Evolutionary conservation across 345 rosid genomes (phyloP), one percentile per base, ranked within the genome.

Genomic region (Rubroshorea leprosula): DNA sequence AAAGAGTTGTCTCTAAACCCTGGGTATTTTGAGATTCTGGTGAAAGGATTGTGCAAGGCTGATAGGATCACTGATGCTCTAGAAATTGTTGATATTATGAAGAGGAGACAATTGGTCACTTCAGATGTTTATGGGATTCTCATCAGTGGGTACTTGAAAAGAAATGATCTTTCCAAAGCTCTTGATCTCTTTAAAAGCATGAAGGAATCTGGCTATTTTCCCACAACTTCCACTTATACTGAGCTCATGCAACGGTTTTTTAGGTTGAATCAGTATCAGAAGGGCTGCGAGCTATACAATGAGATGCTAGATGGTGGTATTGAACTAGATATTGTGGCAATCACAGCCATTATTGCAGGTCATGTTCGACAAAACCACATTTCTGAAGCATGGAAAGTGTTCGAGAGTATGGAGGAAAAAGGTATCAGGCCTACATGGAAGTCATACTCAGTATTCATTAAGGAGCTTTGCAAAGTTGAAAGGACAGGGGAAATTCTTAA

Each of bases 341-440:
- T 78, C 60, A 85, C 74, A 48, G 81, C 90, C 12, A 64, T 85
- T 76, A 87, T 87, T 64, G 81, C 80, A 10, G 96, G 89, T 53
- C 72, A 85, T 60, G 57, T 85, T 61, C 74, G 76, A 46, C 74
- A 81, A 49, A 73, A 77, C 65, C 66, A 56, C 21, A 50, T 86
- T 64, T 76, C 83, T 17, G 83, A 85, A 77, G 97, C 96, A 25
- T 85, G 93, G 88, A 53, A 78, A 64, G 72, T 79, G 66, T 80
- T 90, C 57, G 54, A 74, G 38, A 58, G 68, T 50, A 75, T 81
- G 83, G 82, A 76, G 71, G 76, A 74, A 18, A 76, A 68, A 64
- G 87, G 95, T 38, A 72, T 70, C 61, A 70, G 67, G 67, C 84
- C 76, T 24, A 80, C 80, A 55, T 49, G 72, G 75, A 83, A 80